Evolutionary conservation across 2,329 filamentous ascomycete species (phyloP).

Genomic region (Stachybotrys echinatus): DNA sequence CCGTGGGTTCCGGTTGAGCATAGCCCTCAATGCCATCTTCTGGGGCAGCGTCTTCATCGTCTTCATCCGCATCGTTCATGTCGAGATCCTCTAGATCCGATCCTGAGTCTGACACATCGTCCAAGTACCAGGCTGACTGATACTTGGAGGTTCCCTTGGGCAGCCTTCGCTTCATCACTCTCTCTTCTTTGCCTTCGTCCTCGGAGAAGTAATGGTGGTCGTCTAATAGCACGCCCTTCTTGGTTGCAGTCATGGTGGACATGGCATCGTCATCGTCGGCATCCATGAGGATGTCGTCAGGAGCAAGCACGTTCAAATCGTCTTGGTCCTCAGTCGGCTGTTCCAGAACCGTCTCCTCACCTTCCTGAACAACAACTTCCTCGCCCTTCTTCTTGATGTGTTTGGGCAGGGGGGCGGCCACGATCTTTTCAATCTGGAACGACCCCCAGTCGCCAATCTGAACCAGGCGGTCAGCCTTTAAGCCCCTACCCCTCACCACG

Average conservation of each 20-base stretch:
- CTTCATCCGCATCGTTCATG: constrained; percentile 53
- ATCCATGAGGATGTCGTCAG: constrained; percentile 76
- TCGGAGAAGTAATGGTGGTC: constrained; percentile 98
- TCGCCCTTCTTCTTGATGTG: constrained; percentile 55
- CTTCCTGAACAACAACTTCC: constrained; percentile 62
- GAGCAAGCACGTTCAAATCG: constrained; percentile 75
- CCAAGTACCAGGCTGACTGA: constrained; percentile 89
- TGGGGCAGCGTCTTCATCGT: constrained; percentile 57
- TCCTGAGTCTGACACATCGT: constrained; percentile 74
- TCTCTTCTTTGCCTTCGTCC: constrained; percentile 55
- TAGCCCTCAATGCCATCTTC: constrained; percentile 79
- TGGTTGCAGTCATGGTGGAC: constrained; percentile 35
- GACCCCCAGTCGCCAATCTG: constrained; percentile 93
- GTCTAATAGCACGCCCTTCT: constrained; percentile 87
- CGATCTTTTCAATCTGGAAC: constrained; percentile 88
- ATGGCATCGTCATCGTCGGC: constrained; percentile 50
- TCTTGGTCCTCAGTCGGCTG: constrained; percentile 75
- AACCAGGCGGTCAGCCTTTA: constrained; percentile 86
- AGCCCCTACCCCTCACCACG: constrained; percentile 74
- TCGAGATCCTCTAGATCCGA: constrained; percentile 73
- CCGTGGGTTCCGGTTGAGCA: constrained; percentile 62
- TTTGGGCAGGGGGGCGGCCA: constrained; percentile 62
- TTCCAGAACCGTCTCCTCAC: constrained; percentile 56
- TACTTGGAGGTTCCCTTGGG: constrained; percentile 91
- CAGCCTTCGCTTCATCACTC: constrained; percentile 61